Evolutionary conservation across 805 yeast genomes (phyloP).

Genomic region (Starmerella khaoyaiensis): DNA sequence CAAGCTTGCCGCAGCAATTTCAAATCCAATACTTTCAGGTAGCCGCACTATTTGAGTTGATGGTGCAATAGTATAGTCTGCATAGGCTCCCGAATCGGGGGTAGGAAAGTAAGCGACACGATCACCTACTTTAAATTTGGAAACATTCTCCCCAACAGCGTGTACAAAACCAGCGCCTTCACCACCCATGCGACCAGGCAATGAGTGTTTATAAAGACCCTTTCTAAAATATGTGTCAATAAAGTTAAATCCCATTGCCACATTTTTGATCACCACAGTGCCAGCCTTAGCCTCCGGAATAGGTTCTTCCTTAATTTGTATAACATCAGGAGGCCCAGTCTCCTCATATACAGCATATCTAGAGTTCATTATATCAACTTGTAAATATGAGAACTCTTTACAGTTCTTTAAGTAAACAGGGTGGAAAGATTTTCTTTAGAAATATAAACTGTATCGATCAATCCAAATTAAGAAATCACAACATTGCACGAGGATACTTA

Average conservation of each 20-base stretch:
- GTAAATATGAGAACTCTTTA: no score
- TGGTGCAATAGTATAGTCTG: conserved; percentile 48
- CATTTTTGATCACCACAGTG: conserved; percentile 60
- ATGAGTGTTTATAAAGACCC: conserved; percentile 52
- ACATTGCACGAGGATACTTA: no score
- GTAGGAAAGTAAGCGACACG: conserved; percentile 35
- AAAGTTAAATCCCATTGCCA: conserved; percentile 67
- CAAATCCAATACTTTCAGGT: conserved; percentile 38
- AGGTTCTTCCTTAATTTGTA: conserved; percentile 30
- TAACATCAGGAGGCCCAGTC: conserved; percentile 45
- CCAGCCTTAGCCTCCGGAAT: conserved; percentile 31
- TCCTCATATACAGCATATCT: conserved; percentile 32
- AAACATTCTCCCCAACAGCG: conserved; percentile 37
- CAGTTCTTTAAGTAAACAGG: no score
- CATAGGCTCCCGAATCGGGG: conserved; percentile 65
- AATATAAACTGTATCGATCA: no score
- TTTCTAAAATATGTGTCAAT: conserved; percentile 72
- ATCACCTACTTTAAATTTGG: conserved; percentile 38
- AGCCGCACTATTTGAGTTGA: conserved; percentile 34
- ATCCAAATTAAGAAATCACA: no score
- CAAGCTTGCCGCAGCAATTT: conserved; percentile 44
- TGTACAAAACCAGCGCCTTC: conserved; percentile 41
- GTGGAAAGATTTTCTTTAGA: no score
- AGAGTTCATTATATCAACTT: no score
- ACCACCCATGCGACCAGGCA: conserved; percentile 63